A percentile compares a stretch with the other conserved stretches of the same genome.
Evolutionary conservation across 1,139 yeast genomes (phyloP).

Genomic region (Geotrichum carabidarum): DNA sequence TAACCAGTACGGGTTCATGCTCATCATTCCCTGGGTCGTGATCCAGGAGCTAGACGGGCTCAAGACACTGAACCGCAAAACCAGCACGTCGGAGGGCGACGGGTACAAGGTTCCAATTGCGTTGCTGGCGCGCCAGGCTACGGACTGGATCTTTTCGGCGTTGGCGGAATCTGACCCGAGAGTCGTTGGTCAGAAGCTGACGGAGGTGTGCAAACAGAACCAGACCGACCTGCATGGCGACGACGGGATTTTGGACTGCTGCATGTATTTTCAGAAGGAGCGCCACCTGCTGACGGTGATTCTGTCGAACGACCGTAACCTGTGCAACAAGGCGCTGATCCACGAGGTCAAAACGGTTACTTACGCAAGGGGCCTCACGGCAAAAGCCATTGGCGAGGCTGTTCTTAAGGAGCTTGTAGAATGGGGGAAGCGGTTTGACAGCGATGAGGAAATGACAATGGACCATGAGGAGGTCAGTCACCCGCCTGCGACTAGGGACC

Average conservation of each 20-base stretch:
- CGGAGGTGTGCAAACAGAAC: conserved; percentile 44
- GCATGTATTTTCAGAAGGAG: conserved; percentile 53
- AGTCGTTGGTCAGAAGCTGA: conserved; percentile 60
- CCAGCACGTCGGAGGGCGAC: conserved; percentile 18
- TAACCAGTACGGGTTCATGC: conserved; percentile 42
- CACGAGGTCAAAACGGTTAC: conserved; percentile 67
- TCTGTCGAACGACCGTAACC: conserved; percentile 75
- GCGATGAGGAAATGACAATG: conserved; percentile 9
- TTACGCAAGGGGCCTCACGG: conserved; percentile 54
- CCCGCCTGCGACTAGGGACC: background rate
- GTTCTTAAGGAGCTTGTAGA: conserved; percentile 22
- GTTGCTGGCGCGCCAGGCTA: conserved; percentile 62
- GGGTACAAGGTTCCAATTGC: conserved; percentile 13
- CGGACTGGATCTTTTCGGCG: conserved; percentile 67
- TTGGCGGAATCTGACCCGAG: conserved; percentile 49
- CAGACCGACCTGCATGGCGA: conserved; percentile 49
- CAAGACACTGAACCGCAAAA: conserved; percentile 42
- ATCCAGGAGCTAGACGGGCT: conserved; percentile 76
- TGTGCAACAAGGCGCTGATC: conserved; percentile 70
- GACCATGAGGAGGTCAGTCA: background rate
- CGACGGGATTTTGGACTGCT: conserved; percentile 82
- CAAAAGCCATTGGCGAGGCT: conserved; percentile 51
- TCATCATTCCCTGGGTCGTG: conserved; percentile 67
- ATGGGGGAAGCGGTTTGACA: background rate
- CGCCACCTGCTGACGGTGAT: conserved; percentile 49